A percentile compares a stretch with the other conserved stretches of the same genome.
These are phyloP conservation scores for Didymellaceae sp. DNA, from an alignment of 2,329 filamentous ascomycete species.

Conservation along the genomic window DNA sequence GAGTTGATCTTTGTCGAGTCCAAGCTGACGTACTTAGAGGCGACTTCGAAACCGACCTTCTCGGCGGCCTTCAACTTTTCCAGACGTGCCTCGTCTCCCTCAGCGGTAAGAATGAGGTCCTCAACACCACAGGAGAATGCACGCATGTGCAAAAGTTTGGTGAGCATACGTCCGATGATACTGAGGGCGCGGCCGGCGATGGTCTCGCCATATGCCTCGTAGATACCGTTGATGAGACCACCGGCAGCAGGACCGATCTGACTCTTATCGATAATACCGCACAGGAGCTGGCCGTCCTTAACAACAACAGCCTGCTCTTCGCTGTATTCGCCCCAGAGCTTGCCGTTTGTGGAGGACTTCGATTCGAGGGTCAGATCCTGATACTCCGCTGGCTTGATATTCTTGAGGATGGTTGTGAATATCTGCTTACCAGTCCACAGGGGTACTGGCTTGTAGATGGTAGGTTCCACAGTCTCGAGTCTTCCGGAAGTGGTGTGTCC, in stretches of 20 bases:
- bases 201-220: constrained; percentile 90
- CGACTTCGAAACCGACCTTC: constrained; percentile 76
- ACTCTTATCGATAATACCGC: constrained; percentile 92
- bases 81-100: constrained; percentile 75
- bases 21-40: constrained; percentile 86
- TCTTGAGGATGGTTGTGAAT: constrained; percentile 89
- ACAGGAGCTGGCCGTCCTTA: constrained; percentile 84
- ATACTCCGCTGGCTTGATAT: constrained; percentile 80
- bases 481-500: constrained; percentile 84
- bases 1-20: constrained; percentile 67
- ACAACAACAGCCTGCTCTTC: constrained; percentile 86
- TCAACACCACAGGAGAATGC: constrained; percentile 98
- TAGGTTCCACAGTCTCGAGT: constrained; percentile 80
- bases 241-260: constrained; percentile 89
- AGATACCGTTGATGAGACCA: constrained; percentile 88
- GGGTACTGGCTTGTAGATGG: constrained; percentile 78
- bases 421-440: constrained; percentile 98
- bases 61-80: constrained; percentile 72
- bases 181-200: constrained; percentile 87
- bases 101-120: constrained; percentile 82
- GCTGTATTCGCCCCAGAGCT: constrained; percentile 74
- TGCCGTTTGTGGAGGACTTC: constrained; percentile 77
- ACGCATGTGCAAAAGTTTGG: constrained; percentile 87
- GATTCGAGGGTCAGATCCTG: constrained; percentile 80
- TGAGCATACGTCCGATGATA: constrained; percentile 86